Conservation (phyloP, 2,329 filamentous ascomycete genomes). For the Talaromyces verruculosus region DNA sequence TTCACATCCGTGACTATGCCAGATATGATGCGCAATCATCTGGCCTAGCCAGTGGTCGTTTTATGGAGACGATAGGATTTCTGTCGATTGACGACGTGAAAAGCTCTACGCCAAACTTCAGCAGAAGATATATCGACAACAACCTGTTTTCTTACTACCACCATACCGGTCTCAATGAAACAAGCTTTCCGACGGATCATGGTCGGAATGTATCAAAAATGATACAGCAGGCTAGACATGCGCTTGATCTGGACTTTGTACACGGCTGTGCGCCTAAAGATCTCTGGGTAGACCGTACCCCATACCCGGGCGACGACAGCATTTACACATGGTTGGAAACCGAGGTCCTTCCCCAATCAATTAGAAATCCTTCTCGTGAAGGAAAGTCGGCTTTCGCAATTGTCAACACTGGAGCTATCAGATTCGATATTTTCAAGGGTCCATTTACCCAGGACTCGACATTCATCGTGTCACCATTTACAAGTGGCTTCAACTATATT, state of each 20-base stretch:
- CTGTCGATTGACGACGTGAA: constrained; percentile 74
- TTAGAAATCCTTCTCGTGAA: constrained; percentile 58
- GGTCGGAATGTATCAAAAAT: constrained; percentile 69
- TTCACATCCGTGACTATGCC: constrained; percentile 81
- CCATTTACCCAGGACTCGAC: constrained; percentile 84
- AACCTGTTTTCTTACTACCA: constrained; percentile 82
- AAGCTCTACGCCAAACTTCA: constrained; percentile 59
- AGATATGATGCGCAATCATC: constrained; percentile 76
- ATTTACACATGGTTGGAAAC: constrained; percentile 80
- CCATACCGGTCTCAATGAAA: constrained; percentile 70
- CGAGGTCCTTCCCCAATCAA: constrained; percentile 68
- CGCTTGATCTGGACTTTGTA: constrained; percentile 68
- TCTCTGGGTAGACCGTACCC: constrained; percentile 77
- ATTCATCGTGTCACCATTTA: constrained; percentile 85
- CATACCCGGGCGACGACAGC: constrained; percentile 71
- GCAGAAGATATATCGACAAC: constrained; percentile 86
- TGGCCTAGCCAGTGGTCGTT: constrained; percentile 82
- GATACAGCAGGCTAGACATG: constrained; percentile 69
- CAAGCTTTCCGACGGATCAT: constrained; percentile 72
- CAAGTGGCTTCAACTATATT: constrained; percentile 72
- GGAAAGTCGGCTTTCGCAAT: constrained; percentile 67
- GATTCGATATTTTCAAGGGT: constrained; percentile 94
- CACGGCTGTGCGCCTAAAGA: constrained; percentile 82
- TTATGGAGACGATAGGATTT: constrained; percentile 94
- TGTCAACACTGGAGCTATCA: constrained; percentile 84